A percentile compares a stretch with the other conserved stretches of the same genome.
These are phyloP conservation scores for Tylopilus sp. DNA, from an alignment of 1,284 basidiomycete species.

Conservation along the genomic window DNA sequence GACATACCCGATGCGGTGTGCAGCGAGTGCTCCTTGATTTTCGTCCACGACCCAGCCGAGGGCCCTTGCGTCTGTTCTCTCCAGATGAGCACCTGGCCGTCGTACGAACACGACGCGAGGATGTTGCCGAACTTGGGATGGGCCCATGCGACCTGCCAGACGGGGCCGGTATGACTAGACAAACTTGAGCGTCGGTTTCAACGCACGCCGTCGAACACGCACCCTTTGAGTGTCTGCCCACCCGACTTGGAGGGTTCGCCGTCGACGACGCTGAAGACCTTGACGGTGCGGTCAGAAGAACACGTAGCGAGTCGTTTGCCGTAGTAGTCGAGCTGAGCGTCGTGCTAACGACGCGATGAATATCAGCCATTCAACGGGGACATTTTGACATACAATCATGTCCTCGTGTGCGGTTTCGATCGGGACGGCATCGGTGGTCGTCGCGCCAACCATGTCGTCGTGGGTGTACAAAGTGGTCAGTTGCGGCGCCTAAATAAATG, in stretches of 20 bases:
- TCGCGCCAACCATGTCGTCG: constrained; percentile 35
- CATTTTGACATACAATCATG: constrained; percentile 76
- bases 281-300: constrained; percentile 93
- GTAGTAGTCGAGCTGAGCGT: constrained; percentile 98
- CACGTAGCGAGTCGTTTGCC: constrained; percentile 96
- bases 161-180: constrained; percentile 87
- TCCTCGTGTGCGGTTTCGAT: constrained; percentile 94
- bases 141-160: constrained; percentile 99
- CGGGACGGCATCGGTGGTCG: constrained; percentile 65
- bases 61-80: constrained; percentile 76
- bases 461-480: background rate
- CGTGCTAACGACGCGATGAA: constrained; percentile 61
- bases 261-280: constrained; percentile 93
- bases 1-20: constrained; percentile 87
- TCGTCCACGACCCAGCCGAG: constrained; percentile 73
- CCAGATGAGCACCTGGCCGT: constrained; percentile 98
- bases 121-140: constrained; percentile 97
- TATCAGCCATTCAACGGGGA: background rate
- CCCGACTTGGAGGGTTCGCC: constrained; percentile 70
- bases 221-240: constrained; percentile 87
- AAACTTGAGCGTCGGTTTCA: background rate
- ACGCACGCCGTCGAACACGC: constrained; percentile 22
- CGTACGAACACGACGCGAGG: constrained; percentile 96
- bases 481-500: background rate
- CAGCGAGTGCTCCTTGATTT: constrained; percentile 94